Conservation (phyloP, 2,329 filamentous ascomycete species). For the Penicillium sp. region DNA sequence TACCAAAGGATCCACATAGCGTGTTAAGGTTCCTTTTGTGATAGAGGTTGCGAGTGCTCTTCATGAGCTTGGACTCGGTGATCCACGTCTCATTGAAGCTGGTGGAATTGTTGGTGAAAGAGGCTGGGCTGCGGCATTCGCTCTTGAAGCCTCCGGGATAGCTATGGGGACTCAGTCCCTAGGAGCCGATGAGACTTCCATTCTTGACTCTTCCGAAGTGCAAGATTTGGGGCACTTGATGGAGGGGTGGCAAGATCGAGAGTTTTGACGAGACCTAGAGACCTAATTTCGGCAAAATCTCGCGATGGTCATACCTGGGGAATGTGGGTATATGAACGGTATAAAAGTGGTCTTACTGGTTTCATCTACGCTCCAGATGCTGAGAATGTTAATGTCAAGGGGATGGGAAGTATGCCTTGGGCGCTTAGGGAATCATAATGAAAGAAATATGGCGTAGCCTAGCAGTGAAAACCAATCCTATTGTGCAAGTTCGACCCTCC, state of each 20-base stretch:
- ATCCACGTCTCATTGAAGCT: slow-evolving; percentile 39
- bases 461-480: background rate
- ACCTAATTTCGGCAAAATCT: no score
- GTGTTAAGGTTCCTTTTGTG: slow-evolving; percentile 8
- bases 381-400: slow-evolving; percentile 1
- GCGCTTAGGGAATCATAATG: background rate
- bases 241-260: slow-evolving; percentile 18
- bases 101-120: slow-evolving; percentile 45
- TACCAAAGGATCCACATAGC: slow-evolving; percentile 7
- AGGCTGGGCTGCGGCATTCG: slow-evolving; percentile 16
- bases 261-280: no score
- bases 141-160: slow-evolving; percentile 32
- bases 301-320: no score
- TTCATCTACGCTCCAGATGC: background rate
- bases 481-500: background rate
- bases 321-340: background rate
- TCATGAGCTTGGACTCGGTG: slow-evolving; percentile 6
- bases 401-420: slow-evolving; percentile 4
- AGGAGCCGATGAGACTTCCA: slow-evolving; percentile 41
- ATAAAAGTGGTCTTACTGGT: background rate
- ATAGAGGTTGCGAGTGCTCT: slow-evolving; percentile 4
- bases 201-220: slow-evolving; percentile 41
- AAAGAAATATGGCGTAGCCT: background rate
- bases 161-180: slow-evolving; percentile 56
- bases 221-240: slow-evolving; percentile 41